phyloP scores from a whole-genome alignment of 495 filamentous ascomycete genomes.

The Gamarada debralockiae region DNA sequence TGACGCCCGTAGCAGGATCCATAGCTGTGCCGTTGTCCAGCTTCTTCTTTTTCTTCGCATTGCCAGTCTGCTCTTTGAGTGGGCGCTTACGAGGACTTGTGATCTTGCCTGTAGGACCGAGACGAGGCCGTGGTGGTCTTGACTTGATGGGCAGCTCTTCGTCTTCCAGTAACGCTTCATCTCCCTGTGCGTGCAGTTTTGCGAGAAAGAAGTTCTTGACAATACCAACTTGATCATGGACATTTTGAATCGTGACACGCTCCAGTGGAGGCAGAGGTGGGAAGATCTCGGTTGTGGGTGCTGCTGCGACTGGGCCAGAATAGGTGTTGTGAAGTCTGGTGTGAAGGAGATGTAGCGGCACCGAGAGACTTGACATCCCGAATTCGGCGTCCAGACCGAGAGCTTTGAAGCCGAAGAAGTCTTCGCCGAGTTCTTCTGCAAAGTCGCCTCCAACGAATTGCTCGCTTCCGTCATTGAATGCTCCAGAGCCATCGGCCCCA shows the following conservation, averaged over 20 bases:
- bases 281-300: slow-evolving; percentile 57
- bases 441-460: slow-evolving; percentile 97
- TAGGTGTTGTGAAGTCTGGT: slow-evolving; percentile 73
- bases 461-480: slow-evolving; percentile 94
- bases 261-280: slow-evolving; percentile 68
- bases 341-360: slow-evolving; percentile 91
- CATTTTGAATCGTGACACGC: slow-evolving; percentile 73
- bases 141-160: slow-evolving; percentile 93
- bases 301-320: slow-evolving; percentile 41
- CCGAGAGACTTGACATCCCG: slow-evolving; percentile 76
- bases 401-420: slow-evolving; percentile 98
- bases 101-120: slow-evolving; percentile 95
- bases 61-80: slow-evolving; percentile 65
- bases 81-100: slow-evolving; percentile 84
- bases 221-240: slow-evolving; percentile 76
- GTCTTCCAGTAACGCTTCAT: slow-evolving; percentile 85
- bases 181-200: slow-evolving; percentile 77
- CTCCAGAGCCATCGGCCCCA: slow-evolving; percentile 78
- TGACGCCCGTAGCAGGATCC: slow-evolving; percentile 34
- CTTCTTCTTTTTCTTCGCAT: slow-evolving; percentile 75
- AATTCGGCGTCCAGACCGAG: slow-evolving; percentile 89
- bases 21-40: slow-evolving; percentile 41
- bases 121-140: slow-evolving; percentile 82
- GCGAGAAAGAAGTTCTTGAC: slow-evolving; percentile 85
- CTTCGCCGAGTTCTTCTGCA: slow-evolving; percentile 93